phyloP scores from a whole-genome alignment of 108 stramenopile genomes.

The Skeletonema grethae region DNA sequence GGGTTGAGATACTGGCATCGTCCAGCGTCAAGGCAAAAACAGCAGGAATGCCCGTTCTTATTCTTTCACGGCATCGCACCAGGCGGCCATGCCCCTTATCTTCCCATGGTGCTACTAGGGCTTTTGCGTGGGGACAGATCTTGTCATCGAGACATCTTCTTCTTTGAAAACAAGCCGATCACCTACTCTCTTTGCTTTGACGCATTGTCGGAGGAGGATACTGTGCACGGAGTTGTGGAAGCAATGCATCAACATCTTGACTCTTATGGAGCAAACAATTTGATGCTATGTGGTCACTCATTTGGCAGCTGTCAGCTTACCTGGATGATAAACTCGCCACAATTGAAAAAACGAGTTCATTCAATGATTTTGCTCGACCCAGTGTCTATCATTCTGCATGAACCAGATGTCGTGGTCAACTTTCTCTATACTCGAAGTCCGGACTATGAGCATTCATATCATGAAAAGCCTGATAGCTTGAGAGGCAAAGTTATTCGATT shows the following conservation, averaged over 20 bases:
- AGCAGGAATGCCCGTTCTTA: conserved; percentile 53
- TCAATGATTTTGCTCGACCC: conserved; percentile 81
- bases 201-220: conserved; percentile 58
- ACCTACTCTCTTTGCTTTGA: conserved; percentile 55
- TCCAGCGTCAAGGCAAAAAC: conserved; percentile 25
- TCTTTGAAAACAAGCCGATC: conserved; percentile 75
- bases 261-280: neutral
- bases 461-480: conserved; percentile 7
- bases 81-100: conserved; percentile 67
- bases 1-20: conserved; percentile 73
- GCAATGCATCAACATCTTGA: conserved; percentile 46
- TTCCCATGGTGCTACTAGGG: conserved; percentile 68
- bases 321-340: conserved; percentile 55
- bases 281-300: conserved; percentile 82
- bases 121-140: conserved; percentile 37
- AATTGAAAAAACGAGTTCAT: conserved; percentile 34
- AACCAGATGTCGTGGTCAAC: conserved; percentile 84
- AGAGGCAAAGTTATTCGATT: conserved; percentile 35
- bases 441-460: conserved; percentile 12
- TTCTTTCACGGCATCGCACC: conserved; percentile 92
- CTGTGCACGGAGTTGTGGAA: conserved; percentile 70
- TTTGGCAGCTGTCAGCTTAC: conserved; percentile 85
- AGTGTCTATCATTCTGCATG: conserved; percentile 78
- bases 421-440: conserved; percentile 69
- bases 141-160: conserved; percentile 47